Evolutionary conservation across 75 land plant genomes (phyloP).

Genomic region (Cryptomeria japonica): DNA sequence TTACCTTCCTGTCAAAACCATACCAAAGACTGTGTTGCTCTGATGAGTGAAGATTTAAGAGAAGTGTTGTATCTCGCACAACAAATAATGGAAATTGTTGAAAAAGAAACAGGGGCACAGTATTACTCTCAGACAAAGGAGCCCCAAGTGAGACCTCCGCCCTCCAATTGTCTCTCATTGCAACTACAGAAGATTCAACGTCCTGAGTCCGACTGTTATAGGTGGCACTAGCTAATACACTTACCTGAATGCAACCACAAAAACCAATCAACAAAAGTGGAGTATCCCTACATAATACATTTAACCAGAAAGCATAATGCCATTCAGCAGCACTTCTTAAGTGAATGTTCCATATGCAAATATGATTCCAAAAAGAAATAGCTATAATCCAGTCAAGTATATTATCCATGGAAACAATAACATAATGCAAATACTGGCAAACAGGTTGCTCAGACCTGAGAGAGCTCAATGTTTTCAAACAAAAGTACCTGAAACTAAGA

Average conservation of each 20-base stretch:
- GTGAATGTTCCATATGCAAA: neutral
- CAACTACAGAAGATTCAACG: slow-evolving; percentile 76
- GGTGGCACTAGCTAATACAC: slow-evolving; percentile 65
- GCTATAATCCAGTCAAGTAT: neutral
- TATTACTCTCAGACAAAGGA: slow-evolving; percentile 52
- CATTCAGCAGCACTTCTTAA: neutral
- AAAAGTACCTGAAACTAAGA: neutral
- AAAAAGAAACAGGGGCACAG: slow-evolving; percentile 75
- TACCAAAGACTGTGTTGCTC: slow-evolving; percentile 98
- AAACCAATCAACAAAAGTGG: neutral
- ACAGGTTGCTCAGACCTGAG: neutral
- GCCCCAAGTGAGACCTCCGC: slow-evolving; percentile 91
- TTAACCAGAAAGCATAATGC: neutral
- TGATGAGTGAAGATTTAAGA: slow-evolving; percentile 92
- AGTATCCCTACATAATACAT: neutral
- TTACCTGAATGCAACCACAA: slow-evolving; percentile 47
- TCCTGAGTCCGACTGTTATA: slow-evolving; percentile 86
- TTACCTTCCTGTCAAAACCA: slow-evolving; percentile 97
- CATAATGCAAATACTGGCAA: neutral
- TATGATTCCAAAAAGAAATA: neutral
- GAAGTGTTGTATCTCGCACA: slow-evolving; percentile 90
- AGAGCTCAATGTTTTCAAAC: neutral
- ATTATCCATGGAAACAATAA: neutral
- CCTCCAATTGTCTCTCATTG: slow-evolving; percentile 94
- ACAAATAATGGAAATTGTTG: slow-evolving; percentile 92